Evolutionary conservation across 1,284 basidiomycete genomes (phyloP).

Genomic region (Ustilago loliicola): DNA sequence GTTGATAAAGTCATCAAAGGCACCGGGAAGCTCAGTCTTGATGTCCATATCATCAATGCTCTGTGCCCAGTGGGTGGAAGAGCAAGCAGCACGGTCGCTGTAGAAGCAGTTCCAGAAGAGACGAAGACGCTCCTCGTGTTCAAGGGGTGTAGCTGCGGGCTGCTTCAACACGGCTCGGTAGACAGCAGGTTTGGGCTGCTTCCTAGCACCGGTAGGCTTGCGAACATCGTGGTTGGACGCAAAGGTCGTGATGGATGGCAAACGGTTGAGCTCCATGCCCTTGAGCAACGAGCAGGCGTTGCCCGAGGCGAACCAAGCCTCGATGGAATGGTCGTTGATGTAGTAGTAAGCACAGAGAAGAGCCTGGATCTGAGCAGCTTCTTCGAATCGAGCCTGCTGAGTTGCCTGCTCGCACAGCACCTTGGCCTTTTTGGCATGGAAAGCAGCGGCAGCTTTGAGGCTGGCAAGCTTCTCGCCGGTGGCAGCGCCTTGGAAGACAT

Average conservation of each 20-base stretch:
- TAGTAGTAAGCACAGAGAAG: conserved; percentile 56
- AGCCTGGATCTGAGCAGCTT: conserved; percentile 46
- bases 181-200: conserved; percentile 44
- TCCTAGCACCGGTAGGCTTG: conserved; percentile 12
- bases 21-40: conserved; percentile 52
- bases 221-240: conserved; percentile 13
- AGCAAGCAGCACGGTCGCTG: conserved; percentile 53
- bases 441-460: conserved; percentile 44
- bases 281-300: conserved; percentile 35
- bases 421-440: conserved; percentile 56
- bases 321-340: conserved; percentile 53
- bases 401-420: conserved; percentile 26
- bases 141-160: conserved; percentile 30
- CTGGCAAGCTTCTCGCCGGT: conserved; percentile 40
- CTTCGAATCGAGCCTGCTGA: conserved; percentile 48
- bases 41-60: conserved; percentile 56
- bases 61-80: conserved; percentile 56
- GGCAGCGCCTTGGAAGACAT: conserved; percentile 31
- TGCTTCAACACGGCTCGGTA: conserved; percentile 34
- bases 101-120: conserved; percentile 57
- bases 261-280: conserved; percentile 53
- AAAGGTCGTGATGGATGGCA: conserved; percentile 34
- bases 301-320: conserved; percentile 58
- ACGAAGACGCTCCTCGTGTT: conserved; percentile 54
- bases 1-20: conserved; percentile 54